A percentile compares a stretch with the other conserved stretches of the same genome.
Evolutionary conservation across 2,329 filamentous ascomycete species (phyloP).

Genomic region (Cyclaneusma minus): DNA sequence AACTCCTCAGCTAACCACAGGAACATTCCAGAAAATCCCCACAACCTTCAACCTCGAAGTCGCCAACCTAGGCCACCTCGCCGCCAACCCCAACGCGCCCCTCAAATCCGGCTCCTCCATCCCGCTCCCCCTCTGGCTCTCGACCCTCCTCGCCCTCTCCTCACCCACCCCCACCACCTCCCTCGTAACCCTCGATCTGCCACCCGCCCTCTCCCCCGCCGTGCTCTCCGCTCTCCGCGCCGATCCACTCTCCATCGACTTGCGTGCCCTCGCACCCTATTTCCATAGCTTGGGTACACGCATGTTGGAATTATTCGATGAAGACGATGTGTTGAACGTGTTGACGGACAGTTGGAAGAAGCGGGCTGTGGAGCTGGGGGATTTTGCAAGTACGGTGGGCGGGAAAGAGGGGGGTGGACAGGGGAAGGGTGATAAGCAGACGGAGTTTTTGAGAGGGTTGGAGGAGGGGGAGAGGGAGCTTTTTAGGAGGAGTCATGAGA

Average conservation of each 20-base stretch:
- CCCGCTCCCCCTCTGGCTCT: conserved; percentile 82
- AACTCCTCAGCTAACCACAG: conserved; percentile 3
- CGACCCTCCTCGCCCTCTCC: conserved; percentile 76
- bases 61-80: conserved; percentile 74
- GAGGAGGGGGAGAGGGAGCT: conserved; percentile 78
- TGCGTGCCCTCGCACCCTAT: conserved; percentile 70
- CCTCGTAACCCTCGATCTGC: conserved; percentile 69
- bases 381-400: conserved; percentile 77
- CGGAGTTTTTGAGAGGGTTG: conserved; percentile 72
- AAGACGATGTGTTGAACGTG: conserved; percentile 53
- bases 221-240: conserved; percentile 86
- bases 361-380: conserved; percentile 66
- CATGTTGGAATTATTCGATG: conserved; percentile 83
- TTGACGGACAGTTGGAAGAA: conserved; percentile 66
- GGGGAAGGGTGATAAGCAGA: conserved; percentile 53
- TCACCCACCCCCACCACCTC: conserved; percentile 30
- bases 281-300: conserved; percentile 78
- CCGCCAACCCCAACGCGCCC: conserved; percentile 56
- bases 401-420: conserved; percentile 57
- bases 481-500: conserved; percentile 61
- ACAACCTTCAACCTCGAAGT: conserved; percentile 89
- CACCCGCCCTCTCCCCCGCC: conserved; percentile 57
- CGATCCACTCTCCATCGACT: conserved; percentile 69
- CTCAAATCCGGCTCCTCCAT: conserved; percentile 72
- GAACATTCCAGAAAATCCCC: conserved; percentile 60